Conservation (phyloP, 768 basidiomycete genomes). For the Dacryopinax primogenitus region DNA sequence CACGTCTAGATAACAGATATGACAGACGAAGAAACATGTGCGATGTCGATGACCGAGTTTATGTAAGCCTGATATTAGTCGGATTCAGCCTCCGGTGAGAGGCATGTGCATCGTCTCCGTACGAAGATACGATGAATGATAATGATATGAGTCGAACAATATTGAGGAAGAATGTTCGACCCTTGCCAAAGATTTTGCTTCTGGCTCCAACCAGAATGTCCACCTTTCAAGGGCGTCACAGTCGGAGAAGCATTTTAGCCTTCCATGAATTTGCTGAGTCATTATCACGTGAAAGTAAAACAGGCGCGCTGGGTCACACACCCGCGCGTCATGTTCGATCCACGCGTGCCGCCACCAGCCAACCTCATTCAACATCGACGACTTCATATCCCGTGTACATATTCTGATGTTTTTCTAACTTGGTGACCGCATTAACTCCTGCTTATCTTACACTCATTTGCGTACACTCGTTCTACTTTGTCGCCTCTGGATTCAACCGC, state of each 20-base stretch:
- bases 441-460: background rate
- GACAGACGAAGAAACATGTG: constrained; percentile 12
- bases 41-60: background rate
- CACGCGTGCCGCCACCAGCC: background rate
- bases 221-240: background rate
- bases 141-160: background rate
- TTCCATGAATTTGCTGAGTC: background rate
- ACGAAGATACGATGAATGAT: background rate
- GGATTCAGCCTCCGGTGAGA: background rate
- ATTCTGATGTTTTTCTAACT: background rate
- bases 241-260: constrained; percentile 4
- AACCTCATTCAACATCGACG: background rate
- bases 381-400: background rate
- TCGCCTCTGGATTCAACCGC: background rate
- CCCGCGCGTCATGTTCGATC: background rate
- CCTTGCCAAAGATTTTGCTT: background rate
- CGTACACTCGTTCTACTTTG: background rate
- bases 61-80: constrained; percentile 1
- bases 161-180: background rate
- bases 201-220: background rate
- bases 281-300: background rate
- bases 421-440: background rate
- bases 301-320: background rate
- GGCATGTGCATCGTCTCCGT: constrained; percentile 1
- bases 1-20: background rate